Evolutionary conservation across 495 filamentous ascomycete species (phyloP), one percentile per base, ranked within the genome.

Genomic region (Polyplosphaeria fusca): DNA sequence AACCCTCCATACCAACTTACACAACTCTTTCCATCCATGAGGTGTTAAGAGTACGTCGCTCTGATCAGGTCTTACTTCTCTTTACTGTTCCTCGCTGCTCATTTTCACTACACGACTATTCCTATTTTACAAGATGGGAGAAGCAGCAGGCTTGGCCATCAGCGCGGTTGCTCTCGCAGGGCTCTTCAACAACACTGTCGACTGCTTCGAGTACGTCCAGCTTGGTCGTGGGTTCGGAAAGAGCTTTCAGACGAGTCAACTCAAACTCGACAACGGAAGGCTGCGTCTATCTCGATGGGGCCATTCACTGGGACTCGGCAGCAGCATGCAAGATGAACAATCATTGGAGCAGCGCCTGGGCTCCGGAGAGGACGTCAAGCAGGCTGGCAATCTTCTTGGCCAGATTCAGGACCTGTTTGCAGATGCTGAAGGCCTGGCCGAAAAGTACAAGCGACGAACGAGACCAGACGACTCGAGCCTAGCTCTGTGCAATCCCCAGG

Each of bases 381-480:
- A 64, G 13, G 65, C 63, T 19, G 47, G 68, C 43, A 28, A 22
- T n/a, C 39, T 68, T 18, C 63, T 70, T n/a, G 47, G 45, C 27
- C 43, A 67, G 47, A 68, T 68, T 42, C n/a, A 60, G 25, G 67
- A 47, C 9, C 18, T 54, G 5, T 69, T 69, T 55, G 53, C 49
- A 5, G 62, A 69, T 14, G 68, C 68, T 11, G 59, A 71, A 54
- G 56, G 46, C 24, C 16, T 62, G n/a, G 68, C 63, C 0, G 42
- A 53, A 4, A 52, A 53, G 27, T 65, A 54, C 40, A 62, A 55
- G 39, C 56, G 50, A n/a, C 52, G 46, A 20, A 53, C 26, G 20
- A 40, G 38, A 22, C 24, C 49, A 39, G 19, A 19, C 18, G 51
- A 49, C 40, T n/a, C n/a, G 2, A 46, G 47, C 48, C 38, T 51